phyloP scores from a whole-genome alignment of 495 filamentous ascomycete genomes.

The Articulospora tetracladia region DNA sequence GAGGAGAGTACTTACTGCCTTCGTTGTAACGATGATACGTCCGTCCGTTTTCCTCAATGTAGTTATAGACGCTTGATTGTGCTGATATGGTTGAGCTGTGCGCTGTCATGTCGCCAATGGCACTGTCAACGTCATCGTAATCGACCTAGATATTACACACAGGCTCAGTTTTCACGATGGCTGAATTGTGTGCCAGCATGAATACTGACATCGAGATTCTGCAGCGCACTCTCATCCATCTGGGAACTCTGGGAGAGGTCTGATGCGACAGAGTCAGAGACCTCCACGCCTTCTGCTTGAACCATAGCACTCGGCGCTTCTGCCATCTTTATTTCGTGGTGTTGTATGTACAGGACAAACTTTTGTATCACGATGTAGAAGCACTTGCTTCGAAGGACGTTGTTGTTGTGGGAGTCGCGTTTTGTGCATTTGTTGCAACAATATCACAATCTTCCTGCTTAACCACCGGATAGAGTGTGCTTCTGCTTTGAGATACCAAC shows the following conservation, averaged over 20 bases:
- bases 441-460: no score
- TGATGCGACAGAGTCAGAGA: no score
- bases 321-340: no score
- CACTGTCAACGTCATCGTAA: not conserved
- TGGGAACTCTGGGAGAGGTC: not conserved
- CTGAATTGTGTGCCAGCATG: not conserved
- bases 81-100: slow-evolving; percentile 9
- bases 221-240: not conserved
- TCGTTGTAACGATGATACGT: slow-evolving; percentile 27
- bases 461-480: no score
- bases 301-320: no score
- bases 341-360: no score
- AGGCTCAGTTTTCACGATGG: not conserved
- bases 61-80: slow-evolving; percentile 26
- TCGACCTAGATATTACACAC: not conserved
- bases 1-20: slow-evolving; percentile 23
- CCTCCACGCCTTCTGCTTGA: no score
- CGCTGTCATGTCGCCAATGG: not conserved
- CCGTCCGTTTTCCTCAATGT: slow-evolving; percentile 27
- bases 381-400: no score
- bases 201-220: not conserved
- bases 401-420: no score
- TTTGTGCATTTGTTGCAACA: no score
- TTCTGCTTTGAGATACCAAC: no score
- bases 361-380: no score